Evolutionary conservation across 495 filamentous ascomycete genomes (phyloP).

Genomic region (Penicillium cataractarum): DNA sequence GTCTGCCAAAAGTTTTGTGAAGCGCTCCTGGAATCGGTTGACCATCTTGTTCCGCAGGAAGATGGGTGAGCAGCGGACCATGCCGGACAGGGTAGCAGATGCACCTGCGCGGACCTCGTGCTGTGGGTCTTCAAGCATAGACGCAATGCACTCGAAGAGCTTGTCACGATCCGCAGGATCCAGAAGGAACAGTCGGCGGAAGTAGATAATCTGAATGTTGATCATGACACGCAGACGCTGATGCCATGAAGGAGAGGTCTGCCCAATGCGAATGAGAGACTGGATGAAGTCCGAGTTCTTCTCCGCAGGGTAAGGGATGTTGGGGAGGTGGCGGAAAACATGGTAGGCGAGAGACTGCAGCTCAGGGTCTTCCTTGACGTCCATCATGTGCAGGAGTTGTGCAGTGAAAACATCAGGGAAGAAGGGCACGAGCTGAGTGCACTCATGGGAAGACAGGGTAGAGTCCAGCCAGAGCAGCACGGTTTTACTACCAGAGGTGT

Average conservation of each 20-base stretch:
- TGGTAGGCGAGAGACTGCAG: slow-evolving; percentile 94
- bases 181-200: slow-evolving; percentile 94
- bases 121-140: slow-evolving; percentile 90
- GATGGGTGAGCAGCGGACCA: slow-evolving; percentile 96
- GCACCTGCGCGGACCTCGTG: slow-evolving; percentile 95
- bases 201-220: slow-evolving; percentile 99
- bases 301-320: slow-evolving; percentile 88
- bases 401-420: slow-evolving; percentile 89
- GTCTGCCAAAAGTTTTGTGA: slow-evolving; percentile 71
- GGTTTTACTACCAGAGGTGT: slow-evolving; percentile 95
- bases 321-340: slow-evolving; percentile 95
- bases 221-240: slow-evolving; percentile 95
- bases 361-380: slow-evolving; percentile 97
- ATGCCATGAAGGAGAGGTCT: slow-evolving; percentile 88
- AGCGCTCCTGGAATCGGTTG: slow-evolving; percentile 71
- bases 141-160: slow-evolving; percentile 86
- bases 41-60: slow-evolving; percentile 77
- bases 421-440: slow-evolving; percentile 86
- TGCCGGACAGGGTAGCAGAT: slow-evolving; percentile 87
- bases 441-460: slow-evolving; percentile 88
- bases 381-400: slow-evolving; percentile 98
- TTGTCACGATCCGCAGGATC: slow-evolving; percentile 71
- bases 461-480: slow-evolving; percentile 94
- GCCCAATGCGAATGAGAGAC: slow-evolving; percentile 86
- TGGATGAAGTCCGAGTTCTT: slow-evolving; percentile 83